Base-by-base conservation (phyloP, 1,139 yeast species). In the Wickerhamomyces sp. region DNA sequence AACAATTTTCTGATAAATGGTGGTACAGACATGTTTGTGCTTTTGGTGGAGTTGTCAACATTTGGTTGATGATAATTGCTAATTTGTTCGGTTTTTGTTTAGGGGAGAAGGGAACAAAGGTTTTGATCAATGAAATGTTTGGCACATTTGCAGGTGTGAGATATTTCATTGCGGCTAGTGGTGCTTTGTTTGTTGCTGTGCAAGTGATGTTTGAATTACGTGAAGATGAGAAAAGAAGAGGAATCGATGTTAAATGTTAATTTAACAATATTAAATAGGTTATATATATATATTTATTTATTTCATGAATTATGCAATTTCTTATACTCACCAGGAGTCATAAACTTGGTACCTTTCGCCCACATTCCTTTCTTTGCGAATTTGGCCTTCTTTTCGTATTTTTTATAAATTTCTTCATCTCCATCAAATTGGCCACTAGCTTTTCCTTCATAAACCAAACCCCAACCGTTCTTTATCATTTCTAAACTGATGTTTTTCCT, bases 31-130 rank as follows among this genome's bases (percentile, higher is more conserved):
- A 85, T 55, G 55, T 82, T 16, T 86, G 96, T 63, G 96, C 89
- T 0, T 52, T 77, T 7, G 99, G 98, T 1, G 96, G 92, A 2
- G 95, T 89, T 18, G 56, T 73, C 14, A 94, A 92, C 60, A 84
- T 94, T 43, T 90, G 97, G 96, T 76, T 90, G 84, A 92, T 94
- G 98, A 90, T 94, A 92, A 74, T 88, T 50, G 97, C 97, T 21
- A 94, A 94, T 55, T 65, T 94, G 39, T 89, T 85, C 55, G 99
- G 99, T 0, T 94, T 92, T 62, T 92, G 97, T 54, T 72, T 92
- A 31, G 97, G 97, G 6, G 68, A 81, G 33, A 96, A 88, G 48
- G 98, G 98, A 1, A 81, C 90, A 27, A 50, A 72, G 31, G 69
- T 72, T 36, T 70, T 92, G 53, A 63, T 92, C 20, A 57, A 63